Evolutionary conservation across 805 yeast species (phyloP), one percentile per base, ranked within the genome.

Genomic region (Ascoidea tarda): DNA sequence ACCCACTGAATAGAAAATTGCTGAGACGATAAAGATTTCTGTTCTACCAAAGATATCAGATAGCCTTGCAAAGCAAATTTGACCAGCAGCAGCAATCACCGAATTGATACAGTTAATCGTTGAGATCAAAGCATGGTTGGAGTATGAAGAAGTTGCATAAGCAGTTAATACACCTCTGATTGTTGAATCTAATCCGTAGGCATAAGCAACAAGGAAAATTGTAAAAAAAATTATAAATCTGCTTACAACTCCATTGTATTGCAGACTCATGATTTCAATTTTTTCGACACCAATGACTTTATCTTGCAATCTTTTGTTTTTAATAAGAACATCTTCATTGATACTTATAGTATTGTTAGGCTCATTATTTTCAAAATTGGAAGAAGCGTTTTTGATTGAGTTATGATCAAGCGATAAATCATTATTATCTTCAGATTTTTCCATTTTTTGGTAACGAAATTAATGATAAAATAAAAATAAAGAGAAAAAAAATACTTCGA

Each of bases 1-100:
- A 16, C 84, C 84, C 47, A 79, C 69, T 6, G 70, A 69, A 59
- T 79, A 79, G 50, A 78, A 69, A 1, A 78, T 50, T 14, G 77
- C 65, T 1, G 80, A 68, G 5, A 72, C 62, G 21, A 74, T 46
- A 49, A 75, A 61, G 52, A 79, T 61, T 56, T 75, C 77, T 46
- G 76, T 59, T 63, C 84, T 71, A 33, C 84, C 84, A 60, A 76
- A 79, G 10, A 70, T 66, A 62, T 79, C 82, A 10, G 81, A 72
- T 49, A 79, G 64, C 56, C 83, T 66, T 5, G 84, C 82, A 57
- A 71, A 78, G 8, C 75, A 66, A 6, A 79, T 74, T 59, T 78
- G 82, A 8, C 79, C 71, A 5, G 77, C 83, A 32, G 83, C 82
- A 47, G 76, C 78, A 38, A 76, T 72, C 33, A 78, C 80, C 16